Conservation (phyloP, 257 asterid genomes). For the Coffea canephora region DNA sequence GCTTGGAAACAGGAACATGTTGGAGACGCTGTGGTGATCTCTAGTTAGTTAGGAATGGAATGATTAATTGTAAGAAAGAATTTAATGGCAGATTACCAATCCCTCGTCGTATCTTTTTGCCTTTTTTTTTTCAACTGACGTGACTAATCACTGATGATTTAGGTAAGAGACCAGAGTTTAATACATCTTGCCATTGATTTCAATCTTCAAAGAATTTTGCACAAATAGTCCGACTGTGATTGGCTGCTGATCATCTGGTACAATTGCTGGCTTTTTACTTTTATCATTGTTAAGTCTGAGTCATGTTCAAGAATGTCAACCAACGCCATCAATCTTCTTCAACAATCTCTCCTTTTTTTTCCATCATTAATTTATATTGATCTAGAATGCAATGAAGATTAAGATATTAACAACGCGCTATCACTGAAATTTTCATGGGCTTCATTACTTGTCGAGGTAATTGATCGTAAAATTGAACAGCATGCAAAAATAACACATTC, state of each 20-base stretch:
- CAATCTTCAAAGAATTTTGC: slow-evolving; percentile 6
- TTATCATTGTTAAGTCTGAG: slow-evolving; percentile 30
- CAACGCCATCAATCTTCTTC: slow-evolving; percentile 24
- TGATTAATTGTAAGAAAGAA: slow-evolving; percentile 14
- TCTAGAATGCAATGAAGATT: no score
- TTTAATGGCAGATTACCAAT: not conserved
- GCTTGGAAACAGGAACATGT: no score
- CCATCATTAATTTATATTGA: no score
- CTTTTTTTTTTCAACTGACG: slow-evolving; percentile 7
- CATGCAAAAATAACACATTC: no score
- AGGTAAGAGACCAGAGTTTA: slow-evolving; percentile 3
- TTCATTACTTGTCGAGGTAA: no score
- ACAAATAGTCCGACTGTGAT: slow-evolving; percentile 19
- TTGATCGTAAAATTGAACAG: no score
- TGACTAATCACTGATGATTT: slow-evolving; percentile 21
- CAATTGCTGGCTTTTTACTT: slow-evolving; percentile 24
- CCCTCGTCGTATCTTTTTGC: not conserved
- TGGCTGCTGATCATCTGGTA: slow-evolving; percentile 20
- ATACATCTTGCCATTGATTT: not conserved
- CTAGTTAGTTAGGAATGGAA: slow-evolving; percentile 21
- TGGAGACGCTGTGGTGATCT: slow-evolving; percentile 11
- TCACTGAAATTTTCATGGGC: no score
- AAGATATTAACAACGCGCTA: no score
- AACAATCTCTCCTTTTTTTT: slow-evolving; percentile 2
- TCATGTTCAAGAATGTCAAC: slow-evolving; percentile 39